Evolutionary conservation across 768 basidiomycete genomes (phyloP).

Genomic region (Trametes cubensis): DNA sequence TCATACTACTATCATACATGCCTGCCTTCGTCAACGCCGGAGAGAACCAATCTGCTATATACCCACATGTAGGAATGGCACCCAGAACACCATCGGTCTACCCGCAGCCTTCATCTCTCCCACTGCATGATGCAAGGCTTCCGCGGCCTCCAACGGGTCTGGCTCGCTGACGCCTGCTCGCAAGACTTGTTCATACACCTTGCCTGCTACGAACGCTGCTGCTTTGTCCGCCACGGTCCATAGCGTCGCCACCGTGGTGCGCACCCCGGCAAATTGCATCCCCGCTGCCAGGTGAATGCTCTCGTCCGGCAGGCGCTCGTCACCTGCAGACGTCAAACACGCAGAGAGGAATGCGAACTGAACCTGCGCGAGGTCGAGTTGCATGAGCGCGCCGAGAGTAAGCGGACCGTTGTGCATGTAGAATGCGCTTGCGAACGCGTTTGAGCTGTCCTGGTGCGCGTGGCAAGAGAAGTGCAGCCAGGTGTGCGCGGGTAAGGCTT

Average conservation of each 20-base stretch:
- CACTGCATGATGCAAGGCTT: slow-evolving; percentile 3
- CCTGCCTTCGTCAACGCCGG: no score
- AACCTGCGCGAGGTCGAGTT: slow-evolving; percentile 10
- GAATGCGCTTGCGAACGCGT: slow-evolving; percentile 6
- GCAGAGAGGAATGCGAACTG: slow-evolving; percentile 11
- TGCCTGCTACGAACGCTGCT: slow-evolving; percentile 8
- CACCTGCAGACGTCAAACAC: slow-evolving; percentile 5
- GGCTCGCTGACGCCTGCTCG: neutral
- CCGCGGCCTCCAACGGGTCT: slow-evolving; percentile 5
- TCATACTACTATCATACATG: no score
- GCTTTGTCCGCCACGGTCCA: slow-evolving; percentile 20
- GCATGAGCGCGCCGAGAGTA: slow-evolving; percentile 3
- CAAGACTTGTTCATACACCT: slow-evolving; percentile 11
- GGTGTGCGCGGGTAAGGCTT: neutral
- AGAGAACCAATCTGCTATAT: neutral
- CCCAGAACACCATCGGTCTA: slow-evolving; percentile 2
- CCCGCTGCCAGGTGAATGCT: slow-evolving; percentile 23
- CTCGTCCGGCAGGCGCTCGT: slow-evolving; percentile 14
- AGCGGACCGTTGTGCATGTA: slow-evolving; percentile 5
- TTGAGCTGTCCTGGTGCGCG: neutral
- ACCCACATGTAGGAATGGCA: slow-evolving; percentile 8
- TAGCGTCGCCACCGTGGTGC: slow-evolving; percentile 16
- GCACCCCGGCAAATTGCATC: slow-evolving; percentile 24
- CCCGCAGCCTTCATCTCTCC: neutral
- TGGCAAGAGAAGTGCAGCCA: slow-evolving; percentile 12